These are phyloP conservation scores for Kregervanrija fluxuum DNA, from an alignment of 805 yeast genomes.

Conservation along the genomic window DNA sequence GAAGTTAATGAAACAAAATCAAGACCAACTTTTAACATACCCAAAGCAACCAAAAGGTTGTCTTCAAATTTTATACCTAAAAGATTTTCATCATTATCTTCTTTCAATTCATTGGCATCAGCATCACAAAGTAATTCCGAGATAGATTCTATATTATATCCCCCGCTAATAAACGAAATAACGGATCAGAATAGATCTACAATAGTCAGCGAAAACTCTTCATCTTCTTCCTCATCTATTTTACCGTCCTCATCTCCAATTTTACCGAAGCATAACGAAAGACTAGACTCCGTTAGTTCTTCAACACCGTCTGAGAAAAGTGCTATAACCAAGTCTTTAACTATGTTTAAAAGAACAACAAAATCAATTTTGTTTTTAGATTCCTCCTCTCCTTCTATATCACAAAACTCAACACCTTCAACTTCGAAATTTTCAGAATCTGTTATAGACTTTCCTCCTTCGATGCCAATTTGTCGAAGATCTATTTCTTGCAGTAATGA, in stretches of 20 bases:
- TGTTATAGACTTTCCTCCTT: background rate
- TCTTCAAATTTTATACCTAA: conserved; percentile 1
- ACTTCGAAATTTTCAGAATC: background rate
- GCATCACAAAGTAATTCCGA: background rate
- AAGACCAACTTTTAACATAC: background rate
- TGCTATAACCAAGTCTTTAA: conserved; percentile 8
- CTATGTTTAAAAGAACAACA: conserved; percentile 9
- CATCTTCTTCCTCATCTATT: background rate
- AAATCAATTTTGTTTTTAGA: conserved; percentile 10
- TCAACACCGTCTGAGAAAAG: conserved; percentile 10
- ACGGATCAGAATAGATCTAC: too few species aligned
- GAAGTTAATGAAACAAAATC: background rate
- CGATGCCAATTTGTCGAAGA: conserved; percentile 1
- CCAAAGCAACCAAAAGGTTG: conserved; percentile 2
- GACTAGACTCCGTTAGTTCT: conserved; percentile 4
- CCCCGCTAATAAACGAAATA: background rate
- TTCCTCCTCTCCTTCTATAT: conserved; percentile 1
- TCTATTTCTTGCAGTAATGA: conserved; percentile 7
- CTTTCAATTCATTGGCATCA: background rate
- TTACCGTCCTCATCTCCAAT: background rate
- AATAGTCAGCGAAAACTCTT: background rate
- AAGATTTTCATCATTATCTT: background rate
- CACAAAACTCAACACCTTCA: background rate
- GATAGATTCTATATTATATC: background rate
- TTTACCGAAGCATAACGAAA: background rate